Conservation (phyloP, 768 basidiomycete genomes). For the Tremella mesenterica region DNA sequence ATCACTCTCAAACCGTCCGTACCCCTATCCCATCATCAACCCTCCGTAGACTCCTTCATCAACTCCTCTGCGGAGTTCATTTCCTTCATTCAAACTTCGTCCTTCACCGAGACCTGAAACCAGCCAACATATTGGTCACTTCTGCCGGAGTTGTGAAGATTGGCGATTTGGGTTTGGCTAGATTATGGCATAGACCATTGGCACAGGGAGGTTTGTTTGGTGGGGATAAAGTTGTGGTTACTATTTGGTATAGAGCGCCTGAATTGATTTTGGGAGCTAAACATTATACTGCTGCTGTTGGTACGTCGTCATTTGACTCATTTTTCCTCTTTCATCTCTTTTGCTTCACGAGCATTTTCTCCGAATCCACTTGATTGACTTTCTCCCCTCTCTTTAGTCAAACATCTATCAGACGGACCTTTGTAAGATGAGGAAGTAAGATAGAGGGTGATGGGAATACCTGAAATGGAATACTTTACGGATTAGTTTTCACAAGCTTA, state of each 20-base stretch:
- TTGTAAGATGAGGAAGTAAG: no score
- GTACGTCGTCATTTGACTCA: slow-evolving; percentile 17
- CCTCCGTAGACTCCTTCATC: slow-evolving; percentile 87
- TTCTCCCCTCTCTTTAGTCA: no score
- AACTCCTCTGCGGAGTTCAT: slow-evolving; percentile 84
- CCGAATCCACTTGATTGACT: no score
- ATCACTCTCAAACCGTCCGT: slow-evolving; percentile 85
- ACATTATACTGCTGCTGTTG: slow-evolving; percentile 90
- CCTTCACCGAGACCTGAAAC: slow-evolving; percentile 94
- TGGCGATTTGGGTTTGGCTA: slow-evolving; percentile 91
- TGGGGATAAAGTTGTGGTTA: slow-evolving; percentile 97
- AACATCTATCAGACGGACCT: no score
- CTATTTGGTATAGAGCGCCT: slow-evolving; percentile 98
- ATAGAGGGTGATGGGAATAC: no score
- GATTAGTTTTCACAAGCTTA: no score
- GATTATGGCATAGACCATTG: slow-evolving; percentile 80
- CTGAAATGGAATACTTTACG: no score
- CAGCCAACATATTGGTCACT: slow-evolving; percentile 95
- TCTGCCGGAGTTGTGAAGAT: slow-evolving; percentile 86
- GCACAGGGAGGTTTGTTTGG: slow-evolving; percentile 67
- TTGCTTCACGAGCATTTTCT: no score
- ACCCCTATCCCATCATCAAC: slow-evolving; percentile 63
- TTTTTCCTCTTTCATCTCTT: neutral
- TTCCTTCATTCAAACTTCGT: slow-evolving; percentile 94
- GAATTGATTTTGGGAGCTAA: slow-evolving; percentile 92